phyloP scores from a whole-genome alignment of 805 yeast species.

The Ogataea neopini region DNA sequence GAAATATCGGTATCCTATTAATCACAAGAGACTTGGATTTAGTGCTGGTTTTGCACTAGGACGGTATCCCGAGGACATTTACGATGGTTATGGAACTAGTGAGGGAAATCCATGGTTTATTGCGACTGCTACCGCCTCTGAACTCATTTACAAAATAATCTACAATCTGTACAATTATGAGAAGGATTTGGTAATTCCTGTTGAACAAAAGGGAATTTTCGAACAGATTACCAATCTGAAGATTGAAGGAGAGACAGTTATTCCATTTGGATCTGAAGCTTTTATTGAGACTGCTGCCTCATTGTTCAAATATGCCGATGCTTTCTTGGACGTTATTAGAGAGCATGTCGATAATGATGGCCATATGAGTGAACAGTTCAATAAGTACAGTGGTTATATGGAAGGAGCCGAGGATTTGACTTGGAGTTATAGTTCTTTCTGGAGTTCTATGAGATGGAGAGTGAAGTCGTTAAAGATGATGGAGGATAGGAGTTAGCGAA shows the following conservation, averaged over 20 bases:
- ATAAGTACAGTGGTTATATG: constrained; percentile 76
- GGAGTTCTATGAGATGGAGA: constrained; percentile 71
- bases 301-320: constrained; percentile 60
- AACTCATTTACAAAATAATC: constrained; percentile 57
- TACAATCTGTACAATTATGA: constrained; percentile 41
- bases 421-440: constrained; percentile 85
- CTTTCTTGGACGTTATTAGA: constrained; percentile 60
- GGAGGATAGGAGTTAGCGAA: constrained; percentile 15
- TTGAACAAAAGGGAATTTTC: constrained; percentile 25
- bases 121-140: constrained; percentile 69
- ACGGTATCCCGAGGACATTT: constrained; percentile 89
- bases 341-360: constrained; percentile 66
- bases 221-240: constrained; percentile 29
- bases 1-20: constrained; percentile 77
- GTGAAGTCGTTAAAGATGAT: constrained; percentile 37
- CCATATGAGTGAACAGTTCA: constrained; percentile 86
- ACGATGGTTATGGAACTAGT: constrained; percentile 68
- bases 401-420: constrained; percentile 87
- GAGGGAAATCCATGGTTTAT: constrained; percentile 96
- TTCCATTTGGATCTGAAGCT: constrained; percentile 43
- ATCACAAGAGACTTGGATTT: constrained; percentile 46
- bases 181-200: constrained; percentile 42
- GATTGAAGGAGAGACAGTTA: constrained; percentile 19
- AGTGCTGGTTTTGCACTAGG: constrained; percentile 71
- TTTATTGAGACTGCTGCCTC: constrained; percentile 47